Evolutionary conservation across 2,329 filamentous ascomycete genomes (phyloP).

Genomic region (Apiospora koreana): DNA sequence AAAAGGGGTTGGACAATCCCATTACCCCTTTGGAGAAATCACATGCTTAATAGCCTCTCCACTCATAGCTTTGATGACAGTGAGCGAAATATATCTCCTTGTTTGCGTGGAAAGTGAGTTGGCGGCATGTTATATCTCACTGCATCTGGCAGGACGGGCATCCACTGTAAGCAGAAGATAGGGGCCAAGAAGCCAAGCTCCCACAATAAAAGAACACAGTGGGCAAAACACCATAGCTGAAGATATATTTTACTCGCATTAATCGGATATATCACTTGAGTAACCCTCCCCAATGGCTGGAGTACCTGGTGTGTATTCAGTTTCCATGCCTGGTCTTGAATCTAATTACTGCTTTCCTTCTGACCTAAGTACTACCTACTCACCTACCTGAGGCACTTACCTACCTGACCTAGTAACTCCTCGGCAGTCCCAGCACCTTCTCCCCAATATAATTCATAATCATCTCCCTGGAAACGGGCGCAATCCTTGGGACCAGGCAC

Average conservation of each 20-base stretch:
- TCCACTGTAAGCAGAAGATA: background rate
- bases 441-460: conserved; percentile 74
- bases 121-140: no score
- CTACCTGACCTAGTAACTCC: conserved; percentile 48
- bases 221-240: background rate
- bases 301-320: background rate
- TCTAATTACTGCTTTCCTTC: no score
- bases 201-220: background rate
- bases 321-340: background rate
- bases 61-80: no score
- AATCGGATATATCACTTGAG: no score
- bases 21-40: no score
- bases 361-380: background rate
- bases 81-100: no score
- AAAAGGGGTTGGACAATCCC: no score
- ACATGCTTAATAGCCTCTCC: no score
- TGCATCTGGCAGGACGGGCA: background rate
- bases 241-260: no score
- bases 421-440: conserved; percentile 65
- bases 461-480: conserved; percentile 70
- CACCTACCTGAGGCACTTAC: no score
- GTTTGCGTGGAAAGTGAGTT: no score
- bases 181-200: background rate
- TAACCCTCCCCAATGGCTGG: background rate
- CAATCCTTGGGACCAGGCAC: conserved; percentile 64